Percentiles rank a stretch among this genome's conserved stretches.
phyloP scores from a whole-genome alignment of 345 rosid genomes.

The Eucalyptus pauciflora region DNA sequence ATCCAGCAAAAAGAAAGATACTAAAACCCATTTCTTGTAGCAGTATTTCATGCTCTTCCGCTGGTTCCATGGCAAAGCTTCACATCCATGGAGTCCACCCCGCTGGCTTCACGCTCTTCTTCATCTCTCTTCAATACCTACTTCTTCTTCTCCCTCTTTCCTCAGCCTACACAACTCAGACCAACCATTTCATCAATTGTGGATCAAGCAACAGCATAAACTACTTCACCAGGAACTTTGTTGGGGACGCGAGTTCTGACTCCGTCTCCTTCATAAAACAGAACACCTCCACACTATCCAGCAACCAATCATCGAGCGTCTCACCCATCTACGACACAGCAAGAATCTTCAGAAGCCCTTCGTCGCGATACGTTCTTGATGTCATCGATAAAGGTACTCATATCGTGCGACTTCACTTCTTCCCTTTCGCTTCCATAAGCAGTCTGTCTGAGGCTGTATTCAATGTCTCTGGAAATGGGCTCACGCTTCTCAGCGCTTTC shows the following conservation, averaged over 20 bases:
- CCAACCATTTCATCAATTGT: constrained; percentile 10
- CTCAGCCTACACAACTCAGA: not conserved
- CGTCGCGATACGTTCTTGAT: constrained; percentile 17
- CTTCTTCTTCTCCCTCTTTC: not conserved
- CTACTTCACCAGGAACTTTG: not conserved
- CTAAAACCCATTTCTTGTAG: not conserved
- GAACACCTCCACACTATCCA: not conserved
- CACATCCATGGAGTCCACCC: not conserved
- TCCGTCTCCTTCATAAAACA: not conserved
- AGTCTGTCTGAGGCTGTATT: constrained; percentile 23
- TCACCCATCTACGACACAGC: constrained; percentile 28
- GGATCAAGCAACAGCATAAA: constrained; percentile 1
- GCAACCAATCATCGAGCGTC: not conserved
- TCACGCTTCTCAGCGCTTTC: constrained; percentile 13
- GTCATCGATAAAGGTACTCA: constrained; percentile 9
- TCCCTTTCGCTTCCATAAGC: not conserved
- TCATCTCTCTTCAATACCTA: not conserved
- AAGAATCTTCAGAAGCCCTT: constrained; percentile 17
- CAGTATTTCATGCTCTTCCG: not conserved
- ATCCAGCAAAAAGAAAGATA: not conserved
- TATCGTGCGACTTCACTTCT: constrained; percentile 40
- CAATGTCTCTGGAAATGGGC: constrained; percentile 20
- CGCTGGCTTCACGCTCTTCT: not conserved
- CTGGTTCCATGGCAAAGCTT: not conserved
- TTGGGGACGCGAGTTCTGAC: not conserved